Conservation (phyloP, 1,284 basidiomycete species). For the Sanghuangporus weigelae region DNA sequence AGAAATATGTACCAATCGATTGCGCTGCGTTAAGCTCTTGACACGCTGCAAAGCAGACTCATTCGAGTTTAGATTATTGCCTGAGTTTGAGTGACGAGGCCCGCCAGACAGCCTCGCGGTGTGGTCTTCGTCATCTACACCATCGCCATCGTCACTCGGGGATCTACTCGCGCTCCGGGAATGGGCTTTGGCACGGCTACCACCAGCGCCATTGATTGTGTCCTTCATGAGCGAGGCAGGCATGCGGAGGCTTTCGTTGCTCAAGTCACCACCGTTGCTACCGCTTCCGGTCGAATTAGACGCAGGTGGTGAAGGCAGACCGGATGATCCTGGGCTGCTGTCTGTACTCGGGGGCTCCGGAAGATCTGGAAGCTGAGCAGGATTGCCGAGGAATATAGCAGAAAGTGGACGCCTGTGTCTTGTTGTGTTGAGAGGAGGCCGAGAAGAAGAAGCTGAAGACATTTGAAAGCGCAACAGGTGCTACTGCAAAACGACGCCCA, state of each 20-base stretch:
- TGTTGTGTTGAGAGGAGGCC: conserved; percentile 16
- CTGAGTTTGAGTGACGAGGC: conserved; percentile 30
- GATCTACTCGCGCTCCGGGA: conserved; percentile 25
- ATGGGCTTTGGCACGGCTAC: conserved; percentile 7
- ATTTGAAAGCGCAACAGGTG: conserved; percentile 10
- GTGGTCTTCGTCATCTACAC: conserved; percentile 50
- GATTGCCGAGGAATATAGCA: conserved; percentile 41
- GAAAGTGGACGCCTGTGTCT: conserved; percentile 24
- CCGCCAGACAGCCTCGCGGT: conserved; percentile 51
- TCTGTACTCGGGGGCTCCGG: conserved; percentile 66
- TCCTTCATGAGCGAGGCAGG: conserved; percentile 30
- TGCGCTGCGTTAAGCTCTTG: conserved; percentile 62
- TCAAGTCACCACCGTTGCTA: conserved; percentile 57
- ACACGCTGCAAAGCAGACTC: conserved; percentile 57
- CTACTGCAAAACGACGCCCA: conserved; percentile 6
- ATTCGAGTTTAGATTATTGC: conserved; percentile 37
- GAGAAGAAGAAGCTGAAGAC: conserved; percentile 10
- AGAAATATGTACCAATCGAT: conserved; percentile 51
- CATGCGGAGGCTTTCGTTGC: conserved; percentile 41
- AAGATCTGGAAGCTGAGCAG: conserved; percentile 49
- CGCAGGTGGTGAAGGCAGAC: conserved; percentile 72
- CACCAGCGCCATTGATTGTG: conserved; percentile 27
- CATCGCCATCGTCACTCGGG: conserved; percentile 37
- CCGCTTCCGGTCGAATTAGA: conserved; percentile 78
- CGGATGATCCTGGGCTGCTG: conserved; percentile 34